Conservation (phyloP, 2,329 filamentous ascomycete genomes). For the Thelonectria blattea region DNA sequence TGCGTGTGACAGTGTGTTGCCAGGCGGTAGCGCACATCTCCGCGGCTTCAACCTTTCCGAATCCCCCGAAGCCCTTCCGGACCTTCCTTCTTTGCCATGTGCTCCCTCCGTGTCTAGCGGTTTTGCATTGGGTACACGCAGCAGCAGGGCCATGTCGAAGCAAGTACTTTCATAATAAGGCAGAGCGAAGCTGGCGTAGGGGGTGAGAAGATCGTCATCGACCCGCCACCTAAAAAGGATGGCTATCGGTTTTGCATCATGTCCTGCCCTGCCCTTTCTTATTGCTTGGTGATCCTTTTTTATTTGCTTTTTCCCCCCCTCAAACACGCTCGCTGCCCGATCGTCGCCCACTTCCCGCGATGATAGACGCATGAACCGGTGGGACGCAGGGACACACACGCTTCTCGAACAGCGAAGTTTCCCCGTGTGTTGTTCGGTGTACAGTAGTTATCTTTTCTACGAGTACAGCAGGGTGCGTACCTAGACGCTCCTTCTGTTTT, state of each 20-base stretch:
- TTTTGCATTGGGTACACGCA: too few relatives aligned
- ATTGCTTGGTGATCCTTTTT: background rate
- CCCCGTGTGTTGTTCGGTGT: background rate
- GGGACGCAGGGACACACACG: background rate
- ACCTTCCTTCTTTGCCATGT: background rate
- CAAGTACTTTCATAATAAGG: background rate
- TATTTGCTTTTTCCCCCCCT: background rate
- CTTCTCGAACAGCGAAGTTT: background rate
- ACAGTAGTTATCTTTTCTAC: background rate
- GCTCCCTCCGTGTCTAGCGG: background rate
- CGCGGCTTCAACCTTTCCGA: background rate
- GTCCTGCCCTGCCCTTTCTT: background rate
- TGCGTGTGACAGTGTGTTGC: too few relatives aligned
- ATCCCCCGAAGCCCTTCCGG: background rate
- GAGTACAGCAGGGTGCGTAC: background rate
- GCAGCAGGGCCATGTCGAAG: too few relatives aligned
- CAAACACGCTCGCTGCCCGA: background rate
- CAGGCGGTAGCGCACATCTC: background rate
- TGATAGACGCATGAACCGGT: constrained; percentile 14
- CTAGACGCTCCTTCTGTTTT: background rate
- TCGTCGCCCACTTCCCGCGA: constrained; percentile 16
- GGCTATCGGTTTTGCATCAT: constrained; percentile 7
- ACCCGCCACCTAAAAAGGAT: constrained; percentile 8
- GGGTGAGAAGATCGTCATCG: constrained; percentile 6
- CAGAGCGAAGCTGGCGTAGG: background rate